These are phyloP conservation scores for Isatis tinctoria DNA, from an alignment of 345 rosid species.

Conservation along the genomic window DNA sequence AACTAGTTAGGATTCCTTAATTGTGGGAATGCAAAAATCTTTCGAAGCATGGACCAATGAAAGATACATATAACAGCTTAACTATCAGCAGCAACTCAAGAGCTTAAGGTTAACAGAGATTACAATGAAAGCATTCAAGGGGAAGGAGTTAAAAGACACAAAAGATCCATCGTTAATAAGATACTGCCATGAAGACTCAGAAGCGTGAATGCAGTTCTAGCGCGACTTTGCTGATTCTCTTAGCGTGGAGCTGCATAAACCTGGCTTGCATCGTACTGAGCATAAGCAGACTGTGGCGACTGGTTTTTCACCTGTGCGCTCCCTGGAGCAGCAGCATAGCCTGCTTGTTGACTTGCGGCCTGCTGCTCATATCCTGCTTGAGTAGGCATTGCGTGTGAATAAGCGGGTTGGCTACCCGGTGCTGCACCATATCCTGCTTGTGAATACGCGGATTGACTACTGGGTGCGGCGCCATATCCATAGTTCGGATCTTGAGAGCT, in stretches of 20 bases:
- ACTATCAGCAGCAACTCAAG: not conserved
- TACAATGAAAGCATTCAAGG: conserved; percentile 1
- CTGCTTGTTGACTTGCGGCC: conserved; percentile 42
- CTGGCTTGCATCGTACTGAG: conserved; percentile 30
- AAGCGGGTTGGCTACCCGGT: conserved; percentile 41
- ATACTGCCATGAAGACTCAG: not conserved
- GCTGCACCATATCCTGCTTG: conserved; percentile 35
- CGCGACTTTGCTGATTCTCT: conserved; percentile 10
- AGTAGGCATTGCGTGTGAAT: conserved; percentile 51
- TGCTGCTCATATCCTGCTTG: conserved; percentile 66
- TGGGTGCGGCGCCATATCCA: conserved; percentile 24
- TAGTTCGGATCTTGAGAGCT: conserved; percentile 58
- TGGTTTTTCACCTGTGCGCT: conserved; percentile 39
- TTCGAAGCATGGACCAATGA: not conserved
- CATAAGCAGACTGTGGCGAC: not conserved
- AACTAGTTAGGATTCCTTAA: too few species aligned
- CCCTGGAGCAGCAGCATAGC: conserved; percentile 52
- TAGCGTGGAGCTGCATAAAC: conserved; percentile 56
- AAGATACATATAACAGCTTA: not conserved
- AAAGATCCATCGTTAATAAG: not conserved
- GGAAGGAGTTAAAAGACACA: not conserved
- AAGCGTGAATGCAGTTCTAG: not conserved
- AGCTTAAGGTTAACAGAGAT: not conserved
- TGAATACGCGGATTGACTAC: too few species aligned
- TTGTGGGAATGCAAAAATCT: not conserved